Evolutionary conservation across 257 asterid genomes (phyloP).

Genomic region (Nicotiana tabacum): DNA sequence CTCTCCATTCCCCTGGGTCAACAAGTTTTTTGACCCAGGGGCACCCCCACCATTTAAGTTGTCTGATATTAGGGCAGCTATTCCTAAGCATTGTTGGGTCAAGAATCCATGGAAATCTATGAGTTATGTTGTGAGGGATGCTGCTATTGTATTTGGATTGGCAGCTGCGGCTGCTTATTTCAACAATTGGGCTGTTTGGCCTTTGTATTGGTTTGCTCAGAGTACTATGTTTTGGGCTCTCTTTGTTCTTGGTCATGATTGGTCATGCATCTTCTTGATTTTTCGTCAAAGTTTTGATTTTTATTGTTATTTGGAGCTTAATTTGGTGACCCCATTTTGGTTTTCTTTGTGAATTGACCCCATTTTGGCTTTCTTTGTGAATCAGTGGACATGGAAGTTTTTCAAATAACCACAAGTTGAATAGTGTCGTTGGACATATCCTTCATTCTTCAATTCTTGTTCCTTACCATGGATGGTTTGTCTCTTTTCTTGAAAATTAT

Average conservation of each 20-base stretch:
- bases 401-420: slow-evolving; percentile 66
- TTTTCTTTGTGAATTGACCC: background rate
- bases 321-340: too few relatives aligned
- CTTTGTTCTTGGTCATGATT: slow-evolving; percentile 97
- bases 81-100: slow-evolving; percentile 97
- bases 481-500: background rate
- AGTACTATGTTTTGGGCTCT: slow-evolving; percentile 98
- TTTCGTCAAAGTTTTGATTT: background rate
- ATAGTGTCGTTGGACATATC: slow-evolving; percentile 84
- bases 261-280: slow-evolving; percentile 31
- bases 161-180: slow-evolving; percentile 82
- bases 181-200: slow-evolving; percentile 87
- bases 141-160: slow-evolving; percentile 65
- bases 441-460: slow-evolving; percentile 95
- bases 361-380: background rate
- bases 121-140: slow-evolving; percentile 85
- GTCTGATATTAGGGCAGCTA: slow-evolving; percentile 64
- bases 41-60: slow-evolving; percentile 70
- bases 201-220: slow-evolving; percentile 94
- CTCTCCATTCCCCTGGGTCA: slow-evolving; percentile 40
- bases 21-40: slow-evolving; percentile 53
- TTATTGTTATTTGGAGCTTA: background rate
- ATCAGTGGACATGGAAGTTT: slow-evolving; percentile 98
- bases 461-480: slow-evolving; percentile 98
- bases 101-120: slow-evolving; percentile 84